Base-by-base conservation (phyloP, 176 grass and related monocot species). In the Aegilops longissima region DNA sequence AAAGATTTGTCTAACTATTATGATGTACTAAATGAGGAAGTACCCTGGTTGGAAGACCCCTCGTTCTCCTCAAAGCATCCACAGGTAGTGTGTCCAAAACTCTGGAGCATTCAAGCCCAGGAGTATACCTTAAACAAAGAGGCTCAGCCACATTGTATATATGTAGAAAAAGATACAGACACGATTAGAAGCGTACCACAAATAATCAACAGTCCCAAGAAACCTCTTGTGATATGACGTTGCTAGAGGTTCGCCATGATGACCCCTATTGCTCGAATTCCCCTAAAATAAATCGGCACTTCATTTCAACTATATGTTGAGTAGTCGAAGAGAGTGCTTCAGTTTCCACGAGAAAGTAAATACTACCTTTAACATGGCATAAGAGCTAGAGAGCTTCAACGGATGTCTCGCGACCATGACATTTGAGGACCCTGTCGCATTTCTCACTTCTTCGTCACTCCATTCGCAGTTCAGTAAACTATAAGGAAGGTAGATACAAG, bases 141-240 rank as follows among this genome's bases (percentile, higher is more conserved):
- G 74, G 81, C 27, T 52, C 70, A 86, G 78, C 58, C 5, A 84
- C 35, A 42, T 62, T 82, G 59, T 70, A 59, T 10, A 59, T 30
- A 18, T 42, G 17, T 42, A 36, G 8, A 71, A 42, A 12, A 73
- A 70, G 24, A 76, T 66, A 27, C 27, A 80, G 16, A 21, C 47
- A 44, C 21, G 65, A 21, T 84, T 76, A 82, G 64, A 73, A 56
- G 71, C 80, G 84, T 91, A 95, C 95, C 93, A 98, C 23, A 93
- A 75, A 90, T 98, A 98, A 90, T 98, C 96, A 70, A 98, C 96
- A 12, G 96, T 98, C 52, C 96, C 96, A 35, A 93, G 66, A 86
- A 98, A 95, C 75, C 90, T 96, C 18, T 91, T 95, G 75, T 98
- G 96, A 73, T 83, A 96, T 38, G 93, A 92, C 65, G 96, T 98